Evolutionary conservation across 371 early-diverging fungal genomes (phyloP), one percentile per base, ranked within the genome.

Genomic region (Rhizopus microsporus): DNA sequence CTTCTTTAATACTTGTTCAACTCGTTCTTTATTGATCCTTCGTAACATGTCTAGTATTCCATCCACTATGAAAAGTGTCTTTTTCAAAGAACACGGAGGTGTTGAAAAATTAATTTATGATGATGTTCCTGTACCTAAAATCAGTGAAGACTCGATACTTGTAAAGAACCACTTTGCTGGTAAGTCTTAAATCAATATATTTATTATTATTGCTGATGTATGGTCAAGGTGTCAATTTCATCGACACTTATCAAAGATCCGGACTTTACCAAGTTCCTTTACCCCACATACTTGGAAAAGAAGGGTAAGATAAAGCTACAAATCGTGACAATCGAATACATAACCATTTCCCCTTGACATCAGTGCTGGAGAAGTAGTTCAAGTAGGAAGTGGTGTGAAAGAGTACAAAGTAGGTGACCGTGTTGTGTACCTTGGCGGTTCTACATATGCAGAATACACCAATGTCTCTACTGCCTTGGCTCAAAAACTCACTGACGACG

Each of bases 161-260:
- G 86, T 97, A 59, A 85, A 87, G 63, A 96, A 95, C 71, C 80
- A 78, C 7, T 84, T 75, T 51, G 79, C 85, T 9, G 98, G 80
- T 69, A 63, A 50, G 56, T 0, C 2, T 23, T 23, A 23, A 23
- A 23, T 23, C 23, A 23, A 23, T 47, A 31, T 47, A 17, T 1
- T 5, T 37, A 35, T 31, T 38, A 44, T 42, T 23, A 1, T 16
- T 38, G 3, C 17, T 50, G 30, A 8, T 58, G 33, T 32, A 30
- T 38, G 10, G 23, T 31, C 29, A 17, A 75, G 75, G 97, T 8
- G 83, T 97, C 55, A 97, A 96, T 75, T 95, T 82, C 51, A 95
- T 97, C 56, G 98, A 97, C 68, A 96, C 92, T 0, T 95, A 96
- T 69, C 94, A 91, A 58, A 88, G 98, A 55, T 72, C 82, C 9